A percentile compares a stretch with the other conserved stretches of the same genome.
phyloP scores from a whole-genome alignment of 2,329 filamentous ascomycete species.

The Gnomoniopsis sp. region DNA sequence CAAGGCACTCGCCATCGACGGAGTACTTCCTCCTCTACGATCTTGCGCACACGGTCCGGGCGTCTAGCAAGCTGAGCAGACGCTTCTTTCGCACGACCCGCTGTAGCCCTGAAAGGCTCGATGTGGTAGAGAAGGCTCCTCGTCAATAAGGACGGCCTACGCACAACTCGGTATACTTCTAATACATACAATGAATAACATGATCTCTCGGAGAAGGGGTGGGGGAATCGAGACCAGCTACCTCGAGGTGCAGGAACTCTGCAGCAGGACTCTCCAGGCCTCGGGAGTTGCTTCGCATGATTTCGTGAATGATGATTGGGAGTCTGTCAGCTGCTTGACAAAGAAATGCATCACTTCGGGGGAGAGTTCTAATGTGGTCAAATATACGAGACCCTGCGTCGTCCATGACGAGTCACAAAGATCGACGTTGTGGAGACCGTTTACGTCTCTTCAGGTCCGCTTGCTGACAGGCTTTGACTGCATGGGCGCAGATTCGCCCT shows the following conservation, averaged over 20 bases:
- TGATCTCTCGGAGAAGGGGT: too few relatives aligned
- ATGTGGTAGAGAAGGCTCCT: too few relatives aligned
- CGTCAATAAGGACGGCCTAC: neutral
- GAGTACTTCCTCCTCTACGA: neutral
- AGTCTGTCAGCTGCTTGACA: slow-evolving; percentile 2
- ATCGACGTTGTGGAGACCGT: neutral
- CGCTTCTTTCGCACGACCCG: neutral
- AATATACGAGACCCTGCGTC: neutral
- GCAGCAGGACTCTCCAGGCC: neutral
- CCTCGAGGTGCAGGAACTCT: neutral
- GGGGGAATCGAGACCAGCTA: neutral
- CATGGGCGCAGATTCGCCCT: neutral
- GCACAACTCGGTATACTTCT: neutral
- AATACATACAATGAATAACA: neutral
- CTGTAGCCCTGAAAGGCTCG: neutral
- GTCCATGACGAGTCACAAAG: slow-evolving; percentile 2
- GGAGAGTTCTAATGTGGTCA: neutral
- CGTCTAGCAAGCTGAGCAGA: neutral
- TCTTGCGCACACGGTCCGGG: neutral
- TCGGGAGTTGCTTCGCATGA: neutral
- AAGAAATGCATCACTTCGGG: slow-evolving; percentile 10
- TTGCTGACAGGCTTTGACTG: neutral
- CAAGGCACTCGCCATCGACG: slow-evolving; percentile 1
- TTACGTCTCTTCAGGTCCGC: neutral
- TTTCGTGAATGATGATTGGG: neutral